Evolutionary conservation across 352 stramenopile species (phyloP).

Genomic region (Hyaloperonospora arabidopsidis): DNA sequence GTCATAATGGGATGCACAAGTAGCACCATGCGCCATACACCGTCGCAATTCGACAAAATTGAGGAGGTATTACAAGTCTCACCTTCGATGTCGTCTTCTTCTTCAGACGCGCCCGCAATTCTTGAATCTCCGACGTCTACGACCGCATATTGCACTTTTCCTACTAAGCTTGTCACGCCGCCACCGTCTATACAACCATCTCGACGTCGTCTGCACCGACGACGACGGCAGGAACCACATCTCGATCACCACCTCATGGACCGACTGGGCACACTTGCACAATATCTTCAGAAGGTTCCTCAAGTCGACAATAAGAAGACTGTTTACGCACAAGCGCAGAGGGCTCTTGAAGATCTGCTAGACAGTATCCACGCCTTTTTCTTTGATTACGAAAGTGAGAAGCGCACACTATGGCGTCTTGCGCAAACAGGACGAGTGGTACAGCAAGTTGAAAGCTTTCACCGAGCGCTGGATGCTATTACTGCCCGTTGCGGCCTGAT

Average conservation of each 20-base stretch:
- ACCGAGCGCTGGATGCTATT: slow-evolving; percentile 27
- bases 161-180: slow-evolving; percentile 6
- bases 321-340: slow-evolving; percentile 15
- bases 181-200: slow-evolving; percentile 11
- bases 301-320: slow-evolving; percentile 9
- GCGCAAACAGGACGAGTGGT: slow-evolving; percentile 29
- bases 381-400: slow-evolving; percentile 19
- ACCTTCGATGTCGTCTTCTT: slow-evolving; percentile 17
- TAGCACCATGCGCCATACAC: slow-evolving; percentile 11
- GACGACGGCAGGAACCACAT: slow-evolving; percentile 21
- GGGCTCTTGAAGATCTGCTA: slow-evolving; percentile 21
- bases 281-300: slow-evolving; percentile 16
- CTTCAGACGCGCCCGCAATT: slow-evolving; percentile 19
- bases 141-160: slow-evolving; percentile 12
- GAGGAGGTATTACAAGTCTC: slow-evolving; percentile 18
- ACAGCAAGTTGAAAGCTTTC: slow-evolving; percentile 29
- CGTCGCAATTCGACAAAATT: slow-evolving; percentile 18
- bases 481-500: slow-evolving; percentile 23
- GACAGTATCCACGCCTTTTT: slow-evolving; percentile 30
- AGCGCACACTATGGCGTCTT: slow-evolving; percentile 24
- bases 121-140: slow-evolving; percentile 18
- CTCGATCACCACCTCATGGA: slow-evolving; percentile 27
- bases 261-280: slow-evolving; percentile 18
- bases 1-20: slow-evolving; percentile 26
- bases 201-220: slow-evolving; percentile 13